Percentiles rank a stretch among this genome's conserved stretches.
These are phyloP conservation scores for Ustilago sp. DNA, from an alignment of 1,284 basidiomycete genomes.

Conservation along the genomic window DNA sequence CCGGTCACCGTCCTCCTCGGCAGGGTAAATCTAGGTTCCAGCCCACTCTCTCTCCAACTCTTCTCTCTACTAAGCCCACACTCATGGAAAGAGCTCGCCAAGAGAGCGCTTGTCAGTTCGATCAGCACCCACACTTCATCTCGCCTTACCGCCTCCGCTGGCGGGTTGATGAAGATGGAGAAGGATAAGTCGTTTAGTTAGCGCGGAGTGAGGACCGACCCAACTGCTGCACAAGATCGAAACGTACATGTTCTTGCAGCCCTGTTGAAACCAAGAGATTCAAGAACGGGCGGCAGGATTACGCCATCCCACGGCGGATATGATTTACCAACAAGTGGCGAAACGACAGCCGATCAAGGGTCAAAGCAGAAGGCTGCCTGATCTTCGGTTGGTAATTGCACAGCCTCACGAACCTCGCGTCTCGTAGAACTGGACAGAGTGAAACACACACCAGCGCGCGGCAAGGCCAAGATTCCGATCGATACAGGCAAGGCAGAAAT, in stretches of 20 bases:
- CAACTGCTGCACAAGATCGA: slow-evolving; percentile 11
- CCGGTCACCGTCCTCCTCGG: background rate
- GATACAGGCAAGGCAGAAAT: background rate
- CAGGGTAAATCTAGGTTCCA: background rate
- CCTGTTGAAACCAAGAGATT: background rate
- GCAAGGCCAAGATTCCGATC: slow-evolving; percentile 1
- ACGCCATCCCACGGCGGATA: slow-evolving; percentile 2
- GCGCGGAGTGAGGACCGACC: background rate
- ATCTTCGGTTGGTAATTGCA: slow-evolving; percentile 3
- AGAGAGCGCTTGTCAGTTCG: background rate
- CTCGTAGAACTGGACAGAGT: background rate
- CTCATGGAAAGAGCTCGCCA: background rate
- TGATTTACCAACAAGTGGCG: background rate
- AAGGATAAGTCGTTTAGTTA: background rate
- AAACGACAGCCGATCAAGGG: background rate
- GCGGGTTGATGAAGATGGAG: background rate
- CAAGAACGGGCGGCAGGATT: background rate
- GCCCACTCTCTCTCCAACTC: no score
- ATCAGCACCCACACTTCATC: background rate
- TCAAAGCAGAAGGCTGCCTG: background rate
- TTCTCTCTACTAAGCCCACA: background rate
- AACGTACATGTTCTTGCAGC: slow-evolving; percentile 10
- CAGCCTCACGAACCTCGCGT: slow-evolving; percentile 10
- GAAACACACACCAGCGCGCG: slow-evolving; percentile 11
- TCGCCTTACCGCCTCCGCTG: background rate